A percentile compares a stretch with the other conserved stretches of the same genome.
These are phyloP conservation scores for Apiospora arundinis DNA, from an alignment of 2,329 filamentous ascomycete species.

Conservation along the genomic window DNA sequence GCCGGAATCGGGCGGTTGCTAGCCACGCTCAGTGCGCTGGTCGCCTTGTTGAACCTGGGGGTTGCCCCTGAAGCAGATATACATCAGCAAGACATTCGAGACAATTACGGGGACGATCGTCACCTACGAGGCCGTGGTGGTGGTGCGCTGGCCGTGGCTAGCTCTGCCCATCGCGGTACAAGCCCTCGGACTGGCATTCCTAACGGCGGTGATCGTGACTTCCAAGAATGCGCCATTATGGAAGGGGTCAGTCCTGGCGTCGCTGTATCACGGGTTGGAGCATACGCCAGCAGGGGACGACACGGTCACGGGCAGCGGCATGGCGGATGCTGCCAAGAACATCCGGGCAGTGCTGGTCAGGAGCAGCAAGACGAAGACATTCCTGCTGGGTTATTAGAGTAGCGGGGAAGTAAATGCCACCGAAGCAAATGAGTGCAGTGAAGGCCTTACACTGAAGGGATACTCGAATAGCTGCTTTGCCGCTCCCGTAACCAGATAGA, in stretches of 20 bases:
- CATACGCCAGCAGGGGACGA: not conserved
- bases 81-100: not conserved
- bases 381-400: not conserved
- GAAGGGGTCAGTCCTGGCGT: slow-evolving; percentile 19
- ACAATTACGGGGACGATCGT: not conserved
- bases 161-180: slow-evolving; percentile 13
- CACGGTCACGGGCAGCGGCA: not conserved
- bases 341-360: not conserved
- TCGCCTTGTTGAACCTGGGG: not conserved
- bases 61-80: slow-evolving; percentile 16
- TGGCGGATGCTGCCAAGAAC: not conserved
- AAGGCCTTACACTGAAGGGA: too few relatives aligned
- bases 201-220: slow-evolving; percentile 3
- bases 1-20: not conserved
- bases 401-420: not conserved
- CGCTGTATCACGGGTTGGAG: slow-evolving; percentile 22
- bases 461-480: too few relatives aligned
- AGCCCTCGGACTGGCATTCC: not conserved
- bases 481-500: too few relatives aligned
- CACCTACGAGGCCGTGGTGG: slow-evolving; percentile 17
- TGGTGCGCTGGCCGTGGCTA: slow-evolving; percentile 21
- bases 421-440: too few relatives aligned
- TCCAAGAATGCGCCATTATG: not conserved
- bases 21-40: not conserved
- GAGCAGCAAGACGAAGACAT: not conserved